These are phyloP conservation scores for Mycena chlorophos DNA, from an alignment of 768 basidiomycete genomes.

Conservation along the genomic window DNA sequence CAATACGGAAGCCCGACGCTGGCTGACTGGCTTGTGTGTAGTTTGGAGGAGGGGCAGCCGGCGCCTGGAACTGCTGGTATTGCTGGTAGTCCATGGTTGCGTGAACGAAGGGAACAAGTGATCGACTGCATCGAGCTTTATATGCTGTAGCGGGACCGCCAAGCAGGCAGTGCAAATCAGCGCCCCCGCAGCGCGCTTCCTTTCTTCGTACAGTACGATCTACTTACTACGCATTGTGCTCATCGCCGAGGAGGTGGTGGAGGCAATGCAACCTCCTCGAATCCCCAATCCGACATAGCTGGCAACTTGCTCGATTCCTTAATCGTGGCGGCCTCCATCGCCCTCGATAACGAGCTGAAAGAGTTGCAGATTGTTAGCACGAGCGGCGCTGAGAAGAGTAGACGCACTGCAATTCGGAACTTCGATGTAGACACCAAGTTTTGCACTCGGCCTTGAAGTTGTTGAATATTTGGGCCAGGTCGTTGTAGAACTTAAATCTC, in stretches of 20 bases:
- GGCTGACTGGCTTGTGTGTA: conserved; percentile 13
- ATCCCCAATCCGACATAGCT: conserved; percentile 53
- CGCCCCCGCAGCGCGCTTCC: not conserved
- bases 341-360: conserved; percentile 43
- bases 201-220: not conserved
- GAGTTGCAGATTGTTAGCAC: conserved; percentile 2
- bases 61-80: too few relatives aligned
- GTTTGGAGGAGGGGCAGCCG: conserved; percentile 17
- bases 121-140: conserved; percentile 22
- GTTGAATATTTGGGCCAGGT: conserved; percentile 68
- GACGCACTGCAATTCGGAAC: conserved; percentile 74
- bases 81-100: conserved; percentile 27
- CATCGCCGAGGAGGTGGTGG: conserved; percentile 33
- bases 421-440: conserved; percentile 69
- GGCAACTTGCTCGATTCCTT: conserved; percentile 42
- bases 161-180: not conserved
- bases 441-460: conserved; percentile 77
- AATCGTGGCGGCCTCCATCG: conserved; percentile 40
- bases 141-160: not conserved
- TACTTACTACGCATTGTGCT: conserved; percentile 5
- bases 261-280: conserved; percentile 50
- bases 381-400: conserved; percentile 5
- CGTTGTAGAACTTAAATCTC: conserved; percentile 80
- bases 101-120: conserved; percentile 28
- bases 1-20: conserved; percentile 27